Percentiles rank a stretch among this genome's conserved stretches.
phyloP scores from a whole-genome alignment of 495 filamentous ascomycete genomes.

The Penicillium waksmanii region DNA sequence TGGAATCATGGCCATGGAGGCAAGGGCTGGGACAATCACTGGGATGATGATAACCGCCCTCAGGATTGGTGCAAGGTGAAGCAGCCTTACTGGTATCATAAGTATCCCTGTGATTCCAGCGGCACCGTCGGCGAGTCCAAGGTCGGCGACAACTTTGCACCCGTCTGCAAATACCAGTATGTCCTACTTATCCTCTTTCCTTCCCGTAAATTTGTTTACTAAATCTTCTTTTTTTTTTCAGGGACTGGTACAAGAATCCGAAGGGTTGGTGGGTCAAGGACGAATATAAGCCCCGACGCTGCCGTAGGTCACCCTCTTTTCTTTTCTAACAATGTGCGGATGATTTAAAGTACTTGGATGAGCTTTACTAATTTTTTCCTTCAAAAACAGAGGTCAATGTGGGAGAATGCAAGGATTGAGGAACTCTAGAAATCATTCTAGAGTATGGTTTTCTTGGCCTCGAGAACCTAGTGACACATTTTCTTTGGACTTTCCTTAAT shows the following conservation, averaged over 20 bases:
- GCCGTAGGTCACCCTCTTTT: not conserved
- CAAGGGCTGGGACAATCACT: not conserved
- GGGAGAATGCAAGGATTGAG: not conserved
- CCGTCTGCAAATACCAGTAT: slow-evolving; percentile 14
- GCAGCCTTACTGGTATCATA: slow-evolving; percentile 2
- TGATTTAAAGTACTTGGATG: not conserved
- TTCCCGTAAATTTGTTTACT: no score
- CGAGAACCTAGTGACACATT: no score
- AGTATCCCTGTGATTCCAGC: slow-evolving; percentile 9
- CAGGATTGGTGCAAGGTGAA: slow-evolving; percentile 3
- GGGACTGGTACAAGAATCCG: slow-evolving; percentile 11
- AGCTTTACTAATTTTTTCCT: not conserved
- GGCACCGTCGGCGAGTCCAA: not conserved
- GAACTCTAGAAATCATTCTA: not conserved
- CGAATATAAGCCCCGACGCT: not conserved
- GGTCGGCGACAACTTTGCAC: slow-evolving; percentile 5
- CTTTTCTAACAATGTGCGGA: not conserved
- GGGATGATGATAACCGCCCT: not conserved
- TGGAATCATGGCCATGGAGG: no score
- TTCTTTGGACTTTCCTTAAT: no score
- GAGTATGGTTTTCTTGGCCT: no score
- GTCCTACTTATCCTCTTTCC: not conserved
- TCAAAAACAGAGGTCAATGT: not conserved
- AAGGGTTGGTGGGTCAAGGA: slow-evolving; percentile 9
- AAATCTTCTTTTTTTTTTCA: not conserved